Conservation (phyloP, 2,329 filamentous ascomycete species). For the Cercospora zeina region DNA sequence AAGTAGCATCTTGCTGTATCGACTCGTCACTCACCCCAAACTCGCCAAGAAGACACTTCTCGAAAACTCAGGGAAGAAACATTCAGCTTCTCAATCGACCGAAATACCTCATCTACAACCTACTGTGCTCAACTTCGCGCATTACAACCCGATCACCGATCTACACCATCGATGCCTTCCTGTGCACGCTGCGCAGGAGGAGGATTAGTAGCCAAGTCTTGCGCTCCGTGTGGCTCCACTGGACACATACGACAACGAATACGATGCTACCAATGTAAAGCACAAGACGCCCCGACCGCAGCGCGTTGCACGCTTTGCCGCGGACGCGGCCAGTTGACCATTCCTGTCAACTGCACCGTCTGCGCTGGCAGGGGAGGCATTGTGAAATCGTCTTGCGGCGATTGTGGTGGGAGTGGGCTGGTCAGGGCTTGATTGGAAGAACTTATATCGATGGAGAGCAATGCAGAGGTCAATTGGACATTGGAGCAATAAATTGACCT, state of each 20-base stretch:
- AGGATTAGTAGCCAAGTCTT: slow-evolving; percentile 4
- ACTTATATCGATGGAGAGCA: not conserved
- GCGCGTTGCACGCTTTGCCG: slow-evolving; percentile 13
- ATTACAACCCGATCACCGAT: not conserved
- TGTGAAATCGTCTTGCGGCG: slow-evolving; percentile 5
- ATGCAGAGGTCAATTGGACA: not conserved
- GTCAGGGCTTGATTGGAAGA: not conserved
- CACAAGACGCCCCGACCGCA: slow-evolving; percentile 11
- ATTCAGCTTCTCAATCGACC: not conserved
- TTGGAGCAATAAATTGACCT: not conserved
- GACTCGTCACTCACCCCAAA: not conserved
- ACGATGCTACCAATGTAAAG: slow-evolving; percentile 15
- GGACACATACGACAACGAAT: slow-evolving; percentile 11
- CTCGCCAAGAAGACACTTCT: not conserved
- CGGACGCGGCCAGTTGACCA: slow-evolving; percentile 12
- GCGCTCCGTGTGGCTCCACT: not conserved
- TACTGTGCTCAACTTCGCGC: not conserved
- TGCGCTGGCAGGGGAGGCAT: slow-evolving; percentile 11
- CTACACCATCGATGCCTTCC: slow-evolving; percentile 1
- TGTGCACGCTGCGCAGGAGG: slow-evolving; percentile 11
- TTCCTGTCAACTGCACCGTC: slow-evolving; percentile 12
- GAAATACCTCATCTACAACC: not conserved
- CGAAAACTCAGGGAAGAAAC: not conserved
- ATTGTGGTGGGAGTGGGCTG: slow-evolving; percentile 11
- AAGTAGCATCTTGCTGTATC: not conserved